Percentiles rank a stretch among this genome's conserved stretches.
Conservation (phyloP, 345 rosid species). For the Lepidium africanum region DNA sequence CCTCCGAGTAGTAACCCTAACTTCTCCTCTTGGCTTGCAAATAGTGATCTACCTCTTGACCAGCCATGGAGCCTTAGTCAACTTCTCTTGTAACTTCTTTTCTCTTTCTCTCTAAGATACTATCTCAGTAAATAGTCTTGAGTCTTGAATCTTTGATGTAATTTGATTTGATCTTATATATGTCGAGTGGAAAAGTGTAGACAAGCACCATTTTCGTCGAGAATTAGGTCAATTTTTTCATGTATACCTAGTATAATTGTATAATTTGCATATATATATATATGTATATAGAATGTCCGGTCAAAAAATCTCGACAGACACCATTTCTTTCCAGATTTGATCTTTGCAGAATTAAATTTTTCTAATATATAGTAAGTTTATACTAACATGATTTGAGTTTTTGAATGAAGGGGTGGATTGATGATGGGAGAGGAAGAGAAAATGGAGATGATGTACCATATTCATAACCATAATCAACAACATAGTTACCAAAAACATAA, state of each 20-base stretch:
- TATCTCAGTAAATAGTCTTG: slow-evolving; percentile 4
- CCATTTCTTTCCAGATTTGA: too few species aligned
- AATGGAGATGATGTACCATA: slow-evolving; percentile 23
- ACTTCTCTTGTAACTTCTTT: slow-evolving; percentile 49
- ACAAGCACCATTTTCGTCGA: too few species aligned
- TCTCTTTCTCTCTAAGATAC: background rate
- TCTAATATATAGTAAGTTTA: too few species aligned
- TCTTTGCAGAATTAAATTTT: too few species aligned
- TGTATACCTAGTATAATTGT: too few species aligned
- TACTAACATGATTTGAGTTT: background rate
- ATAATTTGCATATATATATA: too few species aligned
- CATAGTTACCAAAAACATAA: slow-evolving; percentile 9
- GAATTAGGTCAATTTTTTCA: too few species aligned
- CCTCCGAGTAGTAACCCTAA: slow-evolving; percentile 21
- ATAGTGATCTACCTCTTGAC: slow-evolving; percentile 46
- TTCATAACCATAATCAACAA: slow-evolving; percentile 11
- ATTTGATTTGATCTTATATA: background rate
- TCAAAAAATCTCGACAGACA: too few species aligned
- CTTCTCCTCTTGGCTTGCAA: slow-evolving; percentile 44
- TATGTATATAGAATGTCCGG: too few species aligned
- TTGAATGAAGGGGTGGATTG: slow-evolving; percentile 49
- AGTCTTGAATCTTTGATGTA: background rate
- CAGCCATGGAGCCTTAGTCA: slow-evolving; percentile 61
- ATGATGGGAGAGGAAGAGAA: slow-evolving; percentile 48
- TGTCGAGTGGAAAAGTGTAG: too few species aligned